A percentile compares a stretch with the other conserved stretches of the same genome.
These are phyloP conservation scores for Ophiognomonia clavigignenti-juglandacearum DNA, from an alignment of 2,329 filamentous ascomycete genomes.

Conservation along the genomic window DNA sequence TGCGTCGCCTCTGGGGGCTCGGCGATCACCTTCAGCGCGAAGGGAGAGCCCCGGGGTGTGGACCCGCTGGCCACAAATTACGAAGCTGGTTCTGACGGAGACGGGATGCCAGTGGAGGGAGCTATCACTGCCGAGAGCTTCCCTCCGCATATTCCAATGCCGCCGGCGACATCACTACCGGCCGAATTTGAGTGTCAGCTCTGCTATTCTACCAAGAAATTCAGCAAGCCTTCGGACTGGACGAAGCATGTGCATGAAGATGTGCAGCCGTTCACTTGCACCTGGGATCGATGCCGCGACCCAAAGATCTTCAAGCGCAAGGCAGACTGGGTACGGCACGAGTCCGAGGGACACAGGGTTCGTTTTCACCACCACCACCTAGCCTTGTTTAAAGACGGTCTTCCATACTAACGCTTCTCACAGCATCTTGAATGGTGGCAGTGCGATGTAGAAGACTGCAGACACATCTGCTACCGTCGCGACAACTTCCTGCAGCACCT, in stretches of 20 bases:
- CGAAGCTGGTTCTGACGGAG: slow-evolving; percentile 57
- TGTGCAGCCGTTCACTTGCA: slow-evolving; percentile 89
- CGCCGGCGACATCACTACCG: slow-evolving; percentile 70
- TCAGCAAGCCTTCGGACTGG: slow-evolving; percentile 91
- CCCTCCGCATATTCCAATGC: slow-evolving; percentile 74
- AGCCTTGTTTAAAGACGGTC: background rate
- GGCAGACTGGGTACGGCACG: slow-evolving; percentile 92
- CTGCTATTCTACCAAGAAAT: slow-evolving; percentile 80
- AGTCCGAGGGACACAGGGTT: slow-evolving; percentile 78
- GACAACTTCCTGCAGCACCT: slow-evolving; percentile 93
- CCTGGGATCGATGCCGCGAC: slow-evolving; percentile 76
- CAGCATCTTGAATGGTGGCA: slow-evolving; percentile 82
- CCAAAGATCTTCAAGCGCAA: slow-evolving; percentile 93
- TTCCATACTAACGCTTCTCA: background rate
- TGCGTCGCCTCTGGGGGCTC: slow-evolving; percentile 67
- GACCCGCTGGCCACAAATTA: slow-evolving; percentile 51
- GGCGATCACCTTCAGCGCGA: slow-evolving; percentile 56
- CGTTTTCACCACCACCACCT: background rate
- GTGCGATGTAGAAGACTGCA: slow-evolving; percentile 76
- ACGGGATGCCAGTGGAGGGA: slow-evolving; percentile 64
- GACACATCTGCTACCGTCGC: slow-evolving; percentile 77
- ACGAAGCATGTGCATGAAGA: slow-evolving; percentile 95
- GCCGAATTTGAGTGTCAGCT: slow-evolving; percentile 87
- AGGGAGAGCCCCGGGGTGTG: slow-evolving; percentile 52
- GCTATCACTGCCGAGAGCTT: slow-evolving; percentile 69